A percentile compares a stretch with the other conserved stretches of the same genome.
Conservation (phyloP, 2,329 filamentous ascomycete genomes). For the Exophiala sp. region DNA sequence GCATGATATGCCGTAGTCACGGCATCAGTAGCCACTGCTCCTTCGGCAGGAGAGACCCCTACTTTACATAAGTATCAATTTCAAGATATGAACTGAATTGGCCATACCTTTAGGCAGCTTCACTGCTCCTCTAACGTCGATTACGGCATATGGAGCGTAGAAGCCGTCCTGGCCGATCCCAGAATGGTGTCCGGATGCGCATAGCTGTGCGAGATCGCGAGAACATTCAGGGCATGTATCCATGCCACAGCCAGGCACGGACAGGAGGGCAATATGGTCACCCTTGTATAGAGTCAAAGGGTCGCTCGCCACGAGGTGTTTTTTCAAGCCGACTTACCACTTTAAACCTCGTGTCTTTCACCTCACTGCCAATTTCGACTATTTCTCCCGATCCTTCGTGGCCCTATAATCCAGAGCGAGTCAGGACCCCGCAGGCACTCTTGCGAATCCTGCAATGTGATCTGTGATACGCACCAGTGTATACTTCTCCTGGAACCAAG, state of each 20-base stretch:
- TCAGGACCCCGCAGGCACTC: background rate
- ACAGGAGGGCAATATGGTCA: conserved; percentile 3
- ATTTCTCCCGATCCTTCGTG: conserved; percentile 15
- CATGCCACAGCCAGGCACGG: conserved; percentile 31
- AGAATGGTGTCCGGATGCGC: conserved; percentile 35
- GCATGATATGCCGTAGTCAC: conserved; percentile 43
- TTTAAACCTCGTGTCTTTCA: conserved; percentile 2
- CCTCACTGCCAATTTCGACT: conserved; percentile 2
- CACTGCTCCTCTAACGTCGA: conserved; percentile 29
- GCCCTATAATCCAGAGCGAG: background rate
- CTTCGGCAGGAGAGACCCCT: too few relatives aligned
- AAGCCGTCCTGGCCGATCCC: conserved; percentile 46
- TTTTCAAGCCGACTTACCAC: background rate
- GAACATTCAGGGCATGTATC: conserved; percentile 39
- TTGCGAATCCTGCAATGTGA: background rate
- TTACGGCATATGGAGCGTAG: conserved; percentile 39
- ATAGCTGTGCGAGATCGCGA: conserved; percentile 35
- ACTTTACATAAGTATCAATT: conserved; percentile 31
- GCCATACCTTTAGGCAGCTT: conserved; percentile 8
- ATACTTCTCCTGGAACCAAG: conserved; percentile 16
- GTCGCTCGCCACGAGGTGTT: too few relatives aligned
- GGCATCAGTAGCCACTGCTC: conserved; percentile 41
- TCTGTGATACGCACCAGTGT: background rate
- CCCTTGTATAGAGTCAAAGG: conserved; percentile 1
- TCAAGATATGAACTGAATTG: background rate